These are phyloP conservation scores for Starmerella roubikii DNA, from an alignment of 805 yeast genomes.

Conservation along the genomic window DNA sequence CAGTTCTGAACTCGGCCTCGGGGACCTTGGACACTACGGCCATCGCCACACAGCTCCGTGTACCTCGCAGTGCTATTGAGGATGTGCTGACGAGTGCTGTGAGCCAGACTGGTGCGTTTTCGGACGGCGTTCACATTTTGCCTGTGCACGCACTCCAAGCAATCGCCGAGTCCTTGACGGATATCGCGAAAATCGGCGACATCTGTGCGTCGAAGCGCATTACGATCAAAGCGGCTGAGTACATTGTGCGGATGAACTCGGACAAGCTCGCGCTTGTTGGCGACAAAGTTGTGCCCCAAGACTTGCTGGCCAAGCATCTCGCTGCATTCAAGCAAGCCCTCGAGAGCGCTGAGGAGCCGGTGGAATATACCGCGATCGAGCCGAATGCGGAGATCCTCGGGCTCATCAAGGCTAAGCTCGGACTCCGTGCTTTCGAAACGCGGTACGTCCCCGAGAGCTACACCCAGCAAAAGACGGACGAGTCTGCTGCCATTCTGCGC, in stretches of 20 bases:
- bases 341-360: conserved; percentile 7
- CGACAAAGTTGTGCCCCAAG: conserved; percentile 10
- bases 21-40: conserved; percentile 2
- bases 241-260: conserved; percentile 4
- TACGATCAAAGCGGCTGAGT: conserved; percentile 11
- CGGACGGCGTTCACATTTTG: conserved; percentile 4
- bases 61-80: conserved; percentile 16
- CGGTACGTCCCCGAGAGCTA: conserved; percentile 4
- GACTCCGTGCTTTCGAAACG: conserved; percentile 1
- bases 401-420: conserved; percentile 7
- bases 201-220: conserved; percentile 7
- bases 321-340: conserved; percentile 2
- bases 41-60: conserved; percentile 3
- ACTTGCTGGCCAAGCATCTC: conserved; percentile 4
- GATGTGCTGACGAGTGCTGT: conserved; percentile 28
- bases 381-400: conserved; percentile 4
- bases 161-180: background rate
- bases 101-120: conserved; percentile 24
- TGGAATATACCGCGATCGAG: conserved; percentile 5
- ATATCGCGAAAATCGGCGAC: background rate
- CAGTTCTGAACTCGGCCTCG: conserved; percentile 1
- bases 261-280: conserved; percentile 5
- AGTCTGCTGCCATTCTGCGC: conserved; percentile 1
- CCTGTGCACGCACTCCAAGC: background rate
- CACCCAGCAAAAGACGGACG: background rate